Percentiles rank a stretch among this genome's conserved stretches.
These are phyloP conservation scores for Chromosphaera perkinsii DNA, from an alignment of 208 protist genomes.

Conservation along the genomic window DNA sequence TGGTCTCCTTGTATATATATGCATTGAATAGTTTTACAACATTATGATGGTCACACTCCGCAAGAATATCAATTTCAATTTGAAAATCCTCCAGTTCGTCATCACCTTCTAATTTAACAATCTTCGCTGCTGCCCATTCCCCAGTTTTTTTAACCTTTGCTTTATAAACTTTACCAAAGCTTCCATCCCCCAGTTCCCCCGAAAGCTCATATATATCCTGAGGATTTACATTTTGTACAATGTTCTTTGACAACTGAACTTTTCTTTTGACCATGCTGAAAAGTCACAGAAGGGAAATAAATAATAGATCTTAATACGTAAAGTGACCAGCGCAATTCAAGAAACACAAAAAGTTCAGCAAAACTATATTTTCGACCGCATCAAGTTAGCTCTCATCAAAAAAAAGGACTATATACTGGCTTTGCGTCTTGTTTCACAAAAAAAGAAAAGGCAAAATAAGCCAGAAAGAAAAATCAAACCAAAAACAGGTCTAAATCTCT, in stretches of 20 bases:
- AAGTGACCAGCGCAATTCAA: too few relatives aligned
- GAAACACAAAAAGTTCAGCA: too few relatives aligned
- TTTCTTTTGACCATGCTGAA: too few relatives aligned
- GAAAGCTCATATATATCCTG: background rate
- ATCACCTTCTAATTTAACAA: conserved; percentile 16
- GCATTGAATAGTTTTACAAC: conserved; percentile 17
- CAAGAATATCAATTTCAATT: conserved; percentile 35
- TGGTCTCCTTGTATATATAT: conserved; percentile 23
- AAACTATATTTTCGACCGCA: too few relatives aligned
- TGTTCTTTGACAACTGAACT: conserved; percentile 13
- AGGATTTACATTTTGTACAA: conserved; percentile 5
- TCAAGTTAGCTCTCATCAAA: too few relatives aligned
- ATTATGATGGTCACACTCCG: conserved; percentile 1
- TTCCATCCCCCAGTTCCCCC: conserved; percentile 7
- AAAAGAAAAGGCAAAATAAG: too few relatives aligned
- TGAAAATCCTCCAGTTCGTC: conserved; percentile 26
- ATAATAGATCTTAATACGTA: too few relatives aligned
- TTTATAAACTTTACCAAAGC: conserved; percentile 12
- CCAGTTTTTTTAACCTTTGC: background rate
- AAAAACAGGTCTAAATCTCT: too few relatives aligned
- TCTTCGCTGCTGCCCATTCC: background rate
- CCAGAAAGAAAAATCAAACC: too few relatives aligned
- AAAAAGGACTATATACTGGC: too few relatives aligned
- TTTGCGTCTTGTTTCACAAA: too few relatives aligned
- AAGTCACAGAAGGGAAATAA: too few relatives aligned